Percentiles rank a stretch among this genome's conserved stretches.
phyloP scores from a whole-genome alignment of 371 early-diverging fungal genomes.

The Haplosporangium sp. region DNA sequence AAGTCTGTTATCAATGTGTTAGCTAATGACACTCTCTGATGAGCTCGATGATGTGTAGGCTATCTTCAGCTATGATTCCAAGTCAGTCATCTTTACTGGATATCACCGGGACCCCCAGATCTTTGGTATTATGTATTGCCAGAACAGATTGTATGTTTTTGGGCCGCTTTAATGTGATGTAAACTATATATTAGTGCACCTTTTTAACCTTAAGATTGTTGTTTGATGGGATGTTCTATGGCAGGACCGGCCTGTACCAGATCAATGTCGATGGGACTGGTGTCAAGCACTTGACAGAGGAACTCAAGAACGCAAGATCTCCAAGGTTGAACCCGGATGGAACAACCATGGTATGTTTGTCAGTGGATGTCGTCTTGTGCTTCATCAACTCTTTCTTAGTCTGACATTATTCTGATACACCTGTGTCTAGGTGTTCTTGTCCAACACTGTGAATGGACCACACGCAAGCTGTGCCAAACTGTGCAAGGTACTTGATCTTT shows the following conservation, averaged over 20 bases:
- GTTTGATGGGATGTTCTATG: no score
- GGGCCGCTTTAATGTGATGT: no score
- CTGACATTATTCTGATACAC: no score
- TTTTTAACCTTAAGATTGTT: neutral
- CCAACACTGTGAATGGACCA: constrained; percentile 67
- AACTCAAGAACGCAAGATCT: constrained; percentile 59
- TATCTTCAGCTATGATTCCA: constrained; percentile 42
- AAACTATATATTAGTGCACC: no score
- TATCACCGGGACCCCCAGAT: constrained; percentile 61
- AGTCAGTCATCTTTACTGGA: constrained; percentile 64
- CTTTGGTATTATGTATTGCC: constrained; percentile 65
- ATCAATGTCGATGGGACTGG: constrained; percentile 56
- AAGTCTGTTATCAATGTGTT: no score
- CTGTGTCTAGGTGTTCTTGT: no score
- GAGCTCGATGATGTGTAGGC: constrained; percentile 43
- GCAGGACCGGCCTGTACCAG: constrained; percentile 54
- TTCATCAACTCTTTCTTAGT: no score
- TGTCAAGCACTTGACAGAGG: constrained; percentile 38
- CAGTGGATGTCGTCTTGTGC: no score
- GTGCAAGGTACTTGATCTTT: constrained; percentile 26
- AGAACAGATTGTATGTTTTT: no score
- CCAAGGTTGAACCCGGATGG: constrained; percentile 62
- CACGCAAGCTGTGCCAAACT: constrained; percentile 66
- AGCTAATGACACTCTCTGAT: no score
- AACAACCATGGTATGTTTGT: constrained; percentile 55